A percentile compares a stretch with the other conserved stretches of the same genome.
Conservation (phyloP, 2,329 filamentous ascomycete genomes). For the Neofusicoccum umdonicola region DNA sequence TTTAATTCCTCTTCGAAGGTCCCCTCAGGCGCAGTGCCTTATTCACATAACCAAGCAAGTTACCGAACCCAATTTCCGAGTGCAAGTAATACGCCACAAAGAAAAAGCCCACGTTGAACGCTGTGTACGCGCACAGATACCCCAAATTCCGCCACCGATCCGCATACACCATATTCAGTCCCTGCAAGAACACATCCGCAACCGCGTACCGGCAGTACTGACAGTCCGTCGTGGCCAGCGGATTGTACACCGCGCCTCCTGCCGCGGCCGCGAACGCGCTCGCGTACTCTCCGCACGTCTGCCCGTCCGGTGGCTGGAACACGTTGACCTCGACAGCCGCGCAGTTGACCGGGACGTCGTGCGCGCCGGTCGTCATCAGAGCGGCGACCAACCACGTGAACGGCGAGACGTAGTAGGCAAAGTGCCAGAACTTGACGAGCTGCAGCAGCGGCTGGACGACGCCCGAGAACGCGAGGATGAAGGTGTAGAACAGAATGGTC, state of each 20-base stretch:
- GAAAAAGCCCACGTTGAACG: constrained; percentile 46
- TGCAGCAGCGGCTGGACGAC: constrained; percentile 59
- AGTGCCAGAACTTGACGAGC: constrained; percentile 72
- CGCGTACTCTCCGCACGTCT: constrained; percentile 48
- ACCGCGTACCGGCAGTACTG: constrained; percentile 55
- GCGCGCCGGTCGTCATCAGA: constrained; percentile 42
- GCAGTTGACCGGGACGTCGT: constrained; percentile 49
- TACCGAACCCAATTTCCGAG: background rate
- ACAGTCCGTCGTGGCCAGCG: constrained; percentile 45
- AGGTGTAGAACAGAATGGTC: constrained; percentile 59
- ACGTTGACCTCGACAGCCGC: constrained; percentile 40
- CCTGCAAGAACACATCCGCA: constrained; percentile 82
- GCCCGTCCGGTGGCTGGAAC: constrained; percentile 41
- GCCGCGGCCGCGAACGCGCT: constrained; percentile 34
- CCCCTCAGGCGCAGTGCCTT: too few relatives aligned
- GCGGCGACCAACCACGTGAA: constrained; percentile 61
- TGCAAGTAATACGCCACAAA: constrained; percentile 40
- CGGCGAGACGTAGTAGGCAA: constrained; percentile 69
- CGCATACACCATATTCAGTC: constrained; percentile 58
- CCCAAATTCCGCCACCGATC: constrained; percentile 50
- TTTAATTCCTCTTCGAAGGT: too few relatives aligned
- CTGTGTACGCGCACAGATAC: constrained; percentile 47
- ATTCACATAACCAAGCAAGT: background rate
- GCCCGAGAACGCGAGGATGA: constrained; percentile 61
- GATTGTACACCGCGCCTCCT: constrained; percentile 46